Conservation (phyloP, 371 early-diverging fungal species). For the Apophysomyces trapeziformis region DNA sequence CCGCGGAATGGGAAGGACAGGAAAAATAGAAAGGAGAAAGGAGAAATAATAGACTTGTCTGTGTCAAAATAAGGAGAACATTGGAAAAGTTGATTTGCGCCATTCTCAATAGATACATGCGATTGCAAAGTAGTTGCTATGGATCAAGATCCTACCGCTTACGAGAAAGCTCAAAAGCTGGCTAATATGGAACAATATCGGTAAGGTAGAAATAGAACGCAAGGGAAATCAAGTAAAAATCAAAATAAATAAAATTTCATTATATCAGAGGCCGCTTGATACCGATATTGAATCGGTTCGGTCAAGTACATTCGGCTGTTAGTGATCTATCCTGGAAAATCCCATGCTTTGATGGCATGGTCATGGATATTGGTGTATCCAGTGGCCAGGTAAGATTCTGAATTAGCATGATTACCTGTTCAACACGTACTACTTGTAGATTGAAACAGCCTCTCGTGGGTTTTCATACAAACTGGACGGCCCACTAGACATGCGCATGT, state of each 20-base stretch:
- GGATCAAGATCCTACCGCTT: constrained; percentile 75
- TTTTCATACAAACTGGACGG: constrained; percentile 73
- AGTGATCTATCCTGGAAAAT: constrained; percentile 7
- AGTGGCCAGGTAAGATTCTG: constrained; percentile 51
- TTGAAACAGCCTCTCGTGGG: constrained; percentile 68
- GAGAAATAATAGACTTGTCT: neutral
- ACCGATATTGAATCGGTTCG: constrained; percentile 61
- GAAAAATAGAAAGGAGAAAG: neutral
- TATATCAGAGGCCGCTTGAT: constrained; percentile 41
- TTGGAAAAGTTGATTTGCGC: neutral
- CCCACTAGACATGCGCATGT: constrained; percentile 75
- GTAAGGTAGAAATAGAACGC: constrained; percentile 24
- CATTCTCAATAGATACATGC: constrained; percentile 38
- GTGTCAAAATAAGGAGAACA: too few relatives aligned
- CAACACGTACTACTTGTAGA: constrained; percentile 27
- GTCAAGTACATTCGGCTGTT: constrained; percentile 41
- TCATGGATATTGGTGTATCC: constrained; percentile 79
- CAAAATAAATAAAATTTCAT: neutral
- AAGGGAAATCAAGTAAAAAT: neutral
- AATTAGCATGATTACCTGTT: neutral
- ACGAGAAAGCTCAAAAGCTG: constrained; percentile 58
- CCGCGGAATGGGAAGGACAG: neutral
- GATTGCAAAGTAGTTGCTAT: constrained; percentile 70
- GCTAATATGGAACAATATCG: constrained; percentile 44
- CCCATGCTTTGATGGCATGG: constrained; percentile 69